Percentiles rank a stretch among this genome's conserved stretches.
Evolutionary conservation across 2,329 filamentous ascomycete genomes (phyloP).

Genomic region (Harringtonia lauricola): DNA sequence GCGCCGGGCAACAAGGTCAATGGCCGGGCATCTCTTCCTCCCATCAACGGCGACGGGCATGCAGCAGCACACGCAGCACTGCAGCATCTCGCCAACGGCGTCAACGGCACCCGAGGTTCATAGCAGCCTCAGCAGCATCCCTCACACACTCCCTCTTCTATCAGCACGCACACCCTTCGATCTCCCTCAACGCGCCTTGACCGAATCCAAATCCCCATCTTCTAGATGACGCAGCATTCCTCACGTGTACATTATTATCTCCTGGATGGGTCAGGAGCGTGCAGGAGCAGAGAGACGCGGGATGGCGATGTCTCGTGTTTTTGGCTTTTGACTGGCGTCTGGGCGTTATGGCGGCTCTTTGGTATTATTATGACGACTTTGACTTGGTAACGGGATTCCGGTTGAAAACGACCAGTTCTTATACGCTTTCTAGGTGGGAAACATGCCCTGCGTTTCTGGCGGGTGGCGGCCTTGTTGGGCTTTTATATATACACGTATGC

Average conservation of each 20-base stretch:
- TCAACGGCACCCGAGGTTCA: not conserved
- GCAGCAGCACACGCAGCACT: not conserved
- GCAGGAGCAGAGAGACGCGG: not conserved
- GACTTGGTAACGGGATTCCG: too few species aligned
- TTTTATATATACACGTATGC: not conserved
- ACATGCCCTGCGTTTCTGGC: too few species aligned
- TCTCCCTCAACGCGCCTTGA: too few species aligned
- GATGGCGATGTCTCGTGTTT: not conserved
- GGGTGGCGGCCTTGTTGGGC: too few species aligned
- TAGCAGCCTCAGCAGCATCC: not conserved
- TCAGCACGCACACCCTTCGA: too few species aligned
- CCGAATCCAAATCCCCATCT: too few species aligned
- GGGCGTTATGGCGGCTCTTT: not conserved
- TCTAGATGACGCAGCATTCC: too few species aligned
- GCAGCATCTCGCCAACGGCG: not conserved
- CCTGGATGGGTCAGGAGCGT: not conserved
- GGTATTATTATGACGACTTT: not conserved
- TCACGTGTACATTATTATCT: constrained; percentile 1
- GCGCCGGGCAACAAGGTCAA: not conserved
- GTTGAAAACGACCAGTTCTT: not conserved
- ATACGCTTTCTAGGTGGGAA: too few species aligned
- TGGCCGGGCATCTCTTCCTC: not conserved
- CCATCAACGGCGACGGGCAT: not conserved
- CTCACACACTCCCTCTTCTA: too few species aligned
- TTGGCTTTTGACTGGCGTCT: not conserved